phyloP scores from a whole-genome alignment of 345 rosid genomes.

The Gossypium rotundifolium region DNA sequence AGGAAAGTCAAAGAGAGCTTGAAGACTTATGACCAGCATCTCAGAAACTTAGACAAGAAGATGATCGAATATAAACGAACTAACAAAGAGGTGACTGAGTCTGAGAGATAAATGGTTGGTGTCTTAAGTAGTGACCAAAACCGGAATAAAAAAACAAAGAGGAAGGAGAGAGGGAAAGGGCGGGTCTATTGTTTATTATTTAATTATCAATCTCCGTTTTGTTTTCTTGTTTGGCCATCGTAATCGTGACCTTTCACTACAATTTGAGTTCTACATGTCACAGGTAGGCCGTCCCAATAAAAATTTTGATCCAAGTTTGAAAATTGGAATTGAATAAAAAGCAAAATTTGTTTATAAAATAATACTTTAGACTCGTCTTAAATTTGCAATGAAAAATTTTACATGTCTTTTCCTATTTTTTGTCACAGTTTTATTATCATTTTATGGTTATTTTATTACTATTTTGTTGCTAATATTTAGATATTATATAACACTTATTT shows the following conservation, averaged over 20 bases:
- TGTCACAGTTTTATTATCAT: too few relatives aligned
- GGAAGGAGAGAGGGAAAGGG: neutral
- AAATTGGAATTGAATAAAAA: too few relatives aligned
- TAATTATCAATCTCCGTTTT: neutral
- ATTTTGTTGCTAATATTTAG: too few relatives aligned
- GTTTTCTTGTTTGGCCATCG: neutral
- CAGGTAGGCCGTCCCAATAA: too few relatives aligned
- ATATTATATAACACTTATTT: too few relatives aligned
- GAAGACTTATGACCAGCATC: neutral
- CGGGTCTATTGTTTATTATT: neutral
- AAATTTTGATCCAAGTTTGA: fast-evolving
- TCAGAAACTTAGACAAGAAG: neutral
- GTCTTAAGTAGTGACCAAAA: neutral
- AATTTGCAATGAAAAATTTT: too few relatives aligned
- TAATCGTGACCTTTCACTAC: neutral
- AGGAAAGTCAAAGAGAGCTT: neutral
- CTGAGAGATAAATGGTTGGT: neutral
- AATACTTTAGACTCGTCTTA: fast-evolving
- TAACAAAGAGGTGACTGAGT: neutral
- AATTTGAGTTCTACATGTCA: too few relatives aligned
- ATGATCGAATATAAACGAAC: neutral
- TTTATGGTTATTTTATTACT: fast-evolving
- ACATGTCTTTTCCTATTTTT: too few relatives aligned
- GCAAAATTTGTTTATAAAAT: too few relatives aligned
- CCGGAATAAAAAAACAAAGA: neutral